These are phyloP conservation scores for Boletus pseudo-olivaceus DNA, from an alignment of 768 basidiomycete species.

Conservation along the genomic window DNA sequence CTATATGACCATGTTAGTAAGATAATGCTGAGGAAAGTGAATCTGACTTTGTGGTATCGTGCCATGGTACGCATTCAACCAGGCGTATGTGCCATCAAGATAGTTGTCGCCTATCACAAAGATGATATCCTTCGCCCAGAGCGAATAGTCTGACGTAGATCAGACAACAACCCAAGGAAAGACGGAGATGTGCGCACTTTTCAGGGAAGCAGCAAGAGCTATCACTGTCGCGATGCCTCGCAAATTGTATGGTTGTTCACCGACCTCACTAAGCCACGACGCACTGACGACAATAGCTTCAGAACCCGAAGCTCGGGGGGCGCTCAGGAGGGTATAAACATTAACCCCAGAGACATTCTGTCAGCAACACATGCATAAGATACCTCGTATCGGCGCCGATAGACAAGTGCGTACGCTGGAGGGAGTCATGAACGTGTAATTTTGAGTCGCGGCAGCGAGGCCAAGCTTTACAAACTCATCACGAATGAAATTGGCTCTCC, in stretches of 20 bases:
- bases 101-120: constrained; percentile 88
- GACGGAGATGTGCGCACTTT: constrained; percentile 48
- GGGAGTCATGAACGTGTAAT: constrained; percentile 55
- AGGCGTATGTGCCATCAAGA: constrained; percentile 90
- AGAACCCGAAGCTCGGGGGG: constrained; percentile 88
- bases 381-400: neutral
- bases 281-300: constrained; percentile 93
- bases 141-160: constrained; percentile 60
- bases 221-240: constrained; percentile 86
- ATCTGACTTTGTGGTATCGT: constrained; percentile 57
- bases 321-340: constrained; percentile 75
- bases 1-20: constrained; percentile 35
- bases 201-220: constrained; percentile 78
- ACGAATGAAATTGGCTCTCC: constrained; percentile 61
- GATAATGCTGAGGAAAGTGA: neutral
- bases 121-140: constrained; percentile 94
- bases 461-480: constrained; percentile 74
- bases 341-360: constrained; percentile 68
- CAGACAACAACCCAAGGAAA: neutral
- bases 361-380: constrained; percentile 4
- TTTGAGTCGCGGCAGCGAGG: constrained; percentile 63
- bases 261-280: constrained; percentile 75
- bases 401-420: constrained; percentile 39
- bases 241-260: constrained; percentile 63
- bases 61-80: constrained; percentile 82